Percentiles rank a stretch among this genome's conserved stretches.
Evolutionary conservation across 371 early-diverging fungal species (phyloP).

Genomic region (Mucor sp.): DNA sequence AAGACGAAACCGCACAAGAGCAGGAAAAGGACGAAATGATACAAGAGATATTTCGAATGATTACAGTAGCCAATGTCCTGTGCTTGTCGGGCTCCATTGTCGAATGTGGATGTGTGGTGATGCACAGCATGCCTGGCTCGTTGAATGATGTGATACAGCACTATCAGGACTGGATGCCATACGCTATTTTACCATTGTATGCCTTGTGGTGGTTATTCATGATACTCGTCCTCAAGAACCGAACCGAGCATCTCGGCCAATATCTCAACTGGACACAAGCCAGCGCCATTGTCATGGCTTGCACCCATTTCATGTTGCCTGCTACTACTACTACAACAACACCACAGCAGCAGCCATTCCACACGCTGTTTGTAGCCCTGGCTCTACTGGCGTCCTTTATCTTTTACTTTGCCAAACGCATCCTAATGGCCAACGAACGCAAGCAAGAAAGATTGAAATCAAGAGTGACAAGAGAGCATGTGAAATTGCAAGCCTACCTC

Average conservation of each 20-base stretch:
- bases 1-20: constrained; percentile 9
- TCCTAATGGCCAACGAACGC: constrained; percentile 8
- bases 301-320: background rate
- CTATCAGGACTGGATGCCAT: constrained; percentile 12
- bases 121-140: background rate
- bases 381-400: constrained; percentile 4
- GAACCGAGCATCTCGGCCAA: constrained; percentile 10
- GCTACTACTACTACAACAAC: background rate
- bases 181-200: constrained; percentile 15
- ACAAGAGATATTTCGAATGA: constrained; percentile 17
- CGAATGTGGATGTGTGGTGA: constrained; percentile 3
- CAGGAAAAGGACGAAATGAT: constrained; percentile 13
- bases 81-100: constrained; percentile 7
- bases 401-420: constrained; percentile 14
- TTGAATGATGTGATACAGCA: background rate
- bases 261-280: constrained; percentile 20
- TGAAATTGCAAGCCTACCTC: background rate
- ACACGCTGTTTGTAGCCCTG: background rate
- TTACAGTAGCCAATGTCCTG: constrained; percentile 13
- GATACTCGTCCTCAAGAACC: constrained; percentile 10
- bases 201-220: constrained; percentile 21
- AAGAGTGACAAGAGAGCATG: background rate
- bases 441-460: constrained; percentile 1
- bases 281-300: constrained; percentile 9
- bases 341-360: background rate